A percentile compares a stretch with the other conserved stretches of the same genome.
phyloP scores from a whole-genome alignment of 2,329 filamentous ascomycete genomes.

The Metarhizium brunneum region DNA sequence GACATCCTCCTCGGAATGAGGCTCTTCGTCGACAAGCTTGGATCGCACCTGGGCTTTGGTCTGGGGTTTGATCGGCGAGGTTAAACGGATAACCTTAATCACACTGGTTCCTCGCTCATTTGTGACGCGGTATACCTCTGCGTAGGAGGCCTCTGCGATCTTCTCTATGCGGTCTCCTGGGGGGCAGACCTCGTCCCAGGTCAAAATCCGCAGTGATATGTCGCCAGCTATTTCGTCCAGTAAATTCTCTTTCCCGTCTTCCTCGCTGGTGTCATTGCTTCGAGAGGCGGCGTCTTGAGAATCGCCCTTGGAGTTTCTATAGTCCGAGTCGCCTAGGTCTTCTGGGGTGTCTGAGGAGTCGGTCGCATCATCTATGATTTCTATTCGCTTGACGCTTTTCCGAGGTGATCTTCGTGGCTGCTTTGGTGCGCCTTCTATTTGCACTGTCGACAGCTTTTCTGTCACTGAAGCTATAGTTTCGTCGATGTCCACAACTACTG shows the following conservation, averaged over 20 bases:
- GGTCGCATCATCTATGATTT: conserved; percentile 6
- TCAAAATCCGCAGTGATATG: conserved; percentile 31
- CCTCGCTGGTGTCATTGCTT: not conserved
- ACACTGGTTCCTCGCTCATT: conserved; percentile 53
- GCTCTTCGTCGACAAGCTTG: conserved; percentile 49
- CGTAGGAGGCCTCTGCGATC: conserved; percentile 58
- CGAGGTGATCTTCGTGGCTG: conserved; percentile 9
- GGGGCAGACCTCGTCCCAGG: conserved; percentile 50
- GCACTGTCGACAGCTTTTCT: conserved; percentile 23
- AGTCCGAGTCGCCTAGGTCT: not conserved
- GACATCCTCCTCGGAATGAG: conserved; percentile 44
- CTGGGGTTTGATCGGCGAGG: conserved; percentile 47
- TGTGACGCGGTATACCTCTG: conserved; percentile 55
- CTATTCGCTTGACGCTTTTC: conserved; percentile 5
- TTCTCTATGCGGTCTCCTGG: conserved; percentile 45
- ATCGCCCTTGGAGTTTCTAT: not conserved
- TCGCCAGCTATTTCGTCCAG: conserved; percentile 7
- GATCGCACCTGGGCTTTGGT: conserved; percentile 46
- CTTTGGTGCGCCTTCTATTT: conserved; percentile 13
- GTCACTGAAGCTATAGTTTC: conserved; percentile 24
- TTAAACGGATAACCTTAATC: conserved; percentile 53
- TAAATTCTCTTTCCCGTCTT: conserved; percentile 8
- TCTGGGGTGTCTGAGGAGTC: not conserved
- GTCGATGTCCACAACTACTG: conserved; percentile 8
- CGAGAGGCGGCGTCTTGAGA: not conserved